Conservation (phyloP, 2,329 filamentous ascomycete genomes). For the Epichloe uncinata region DNA sequence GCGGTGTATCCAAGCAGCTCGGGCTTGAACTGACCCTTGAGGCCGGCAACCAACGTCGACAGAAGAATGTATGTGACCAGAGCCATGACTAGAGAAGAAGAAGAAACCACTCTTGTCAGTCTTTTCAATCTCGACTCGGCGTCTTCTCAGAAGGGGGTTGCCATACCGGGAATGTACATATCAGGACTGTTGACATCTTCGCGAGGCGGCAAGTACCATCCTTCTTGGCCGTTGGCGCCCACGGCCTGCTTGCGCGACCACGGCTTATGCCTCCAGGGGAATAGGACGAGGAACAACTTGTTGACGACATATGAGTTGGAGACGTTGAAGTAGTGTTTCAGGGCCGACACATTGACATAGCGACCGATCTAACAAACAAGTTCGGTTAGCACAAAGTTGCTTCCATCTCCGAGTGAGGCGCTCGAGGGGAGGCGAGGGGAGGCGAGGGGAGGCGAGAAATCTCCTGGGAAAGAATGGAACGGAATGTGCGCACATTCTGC, state of each 20-base stretch:
- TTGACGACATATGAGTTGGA: slow-evolving; percentile 92
- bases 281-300: slow-evolving; percentile 86
- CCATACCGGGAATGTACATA: slow-evolving; percentile 80
- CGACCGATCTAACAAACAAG: slow-evolving; percentile 33
- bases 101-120: slow-evolving; percentile 10
- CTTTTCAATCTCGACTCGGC: neutral
- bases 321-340: slow-evolving; percentile 99
- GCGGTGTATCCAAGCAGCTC: slow-evolving; percentile 86
- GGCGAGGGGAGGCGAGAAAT: too few relatives aligned
- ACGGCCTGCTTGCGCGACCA: slow-evolving; percentile 85
- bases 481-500: slow-evolving; percentile 58
- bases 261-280: slow-evolving; percentile 94
- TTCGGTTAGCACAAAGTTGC: slow-evolving; percentile 7
- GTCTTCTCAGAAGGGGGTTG: neutral
- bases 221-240: slow-evolving; percentile 54
- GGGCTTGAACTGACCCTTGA: slow-evolving; percentile 85
- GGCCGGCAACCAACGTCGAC: slow-evolving; percentile 76
- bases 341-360: slow-evolving; percentile 81
- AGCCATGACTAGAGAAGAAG: slow-evolving; percentile 57
- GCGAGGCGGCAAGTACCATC: slow-evolving; percentile 76
- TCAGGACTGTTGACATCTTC: slow-evolving; percentile 97
- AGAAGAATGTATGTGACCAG: slow-evolving; percentile 95
- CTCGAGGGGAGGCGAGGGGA: too few relatives aligned
- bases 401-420: neutral
- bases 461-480: neutral